These are phyloP conservation scores for Claviceps purpurea DNA, from an alignment of 2,329 filamentous ascomycete species.

Conservation along the genomic window DNA sequence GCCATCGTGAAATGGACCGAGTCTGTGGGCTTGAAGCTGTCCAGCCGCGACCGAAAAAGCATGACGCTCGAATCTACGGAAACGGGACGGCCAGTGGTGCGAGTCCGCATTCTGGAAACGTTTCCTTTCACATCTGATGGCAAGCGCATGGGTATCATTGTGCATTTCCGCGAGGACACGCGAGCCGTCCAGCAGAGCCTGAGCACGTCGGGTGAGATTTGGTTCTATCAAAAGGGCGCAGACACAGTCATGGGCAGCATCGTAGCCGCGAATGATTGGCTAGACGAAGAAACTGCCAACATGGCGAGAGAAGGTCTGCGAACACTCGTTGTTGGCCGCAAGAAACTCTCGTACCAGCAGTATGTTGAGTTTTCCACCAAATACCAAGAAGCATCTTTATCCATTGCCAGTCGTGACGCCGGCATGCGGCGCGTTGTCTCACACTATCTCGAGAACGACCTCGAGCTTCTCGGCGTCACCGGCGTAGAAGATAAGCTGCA, in stretches of 20 bases:
- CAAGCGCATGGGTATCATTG: conserved; percentile 95
- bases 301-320: conserved; percentile 95
- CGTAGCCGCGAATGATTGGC: conserved; percentile 92
- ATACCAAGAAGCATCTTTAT: conserved; percentile 68
- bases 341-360: conserved; percentile 62
- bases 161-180: conserved; percentile 58
- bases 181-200: conserved; percentile 35
- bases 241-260: conserved; percentile 98
- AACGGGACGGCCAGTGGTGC: conserved; percentile 61
- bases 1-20: conserved; percentile 96
- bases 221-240: conserved; percentile 97
- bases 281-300: conserved; percentile 97
- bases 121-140: conserved; percentile 98
- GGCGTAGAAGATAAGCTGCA: conserved; percentile 97
- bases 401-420: conserved; percentile 65
- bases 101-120: conserved; percentile 78
- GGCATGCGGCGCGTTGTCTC: conserved; percentile 71
- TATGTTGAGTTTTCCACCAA: conserved; percentile 67
- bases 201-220: conserved; percentile 59
- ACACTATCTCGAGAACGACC: conserved; percentile 69
- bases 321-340: conserved; percentile 89
- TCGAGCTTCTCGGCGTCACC: conserved; percentile 92
- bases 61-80: conserved; percentile 72
- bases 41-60: conserved; percentile 72
- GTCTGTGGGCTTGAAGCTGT: conserved; percentile 71